Evolutionary conservation across 208 protist genomes (phyloP), one percentile per base, ranked within the genome.

Genomic region (Leishmania major): DNA sequence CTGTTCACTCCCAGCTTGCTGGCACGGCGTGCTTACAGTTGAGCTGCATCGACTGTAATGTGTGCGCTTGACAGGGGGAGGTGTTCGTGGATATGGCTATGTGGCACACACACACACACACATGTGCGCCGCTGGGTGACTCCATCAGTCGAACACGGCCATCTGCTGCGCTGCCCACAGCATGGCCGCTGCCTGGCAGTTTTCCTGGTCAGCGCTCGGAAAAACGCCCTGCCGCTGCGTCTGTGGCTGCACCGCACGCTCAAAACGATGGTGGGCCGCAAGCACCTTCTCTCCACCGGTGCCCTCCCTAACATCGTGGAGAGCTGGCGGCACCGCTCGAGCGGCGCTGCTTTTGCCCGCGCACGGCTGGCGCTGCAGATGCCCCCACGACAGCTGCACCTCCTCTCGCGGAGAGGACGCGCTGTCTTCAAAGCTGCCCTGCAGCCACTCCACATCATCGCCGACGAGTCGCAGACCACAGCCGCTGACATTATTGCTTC

Each of bases 91-190:
- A 25, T 70, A 31, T 43, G 64, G 60, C 22, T 0, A 17, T 70
- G 11, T 8, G 35, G 64, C 64, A 25, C 22, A 40, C 64, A 47
- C 66, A 57, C 45, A 75, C 11, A 75, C 31, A 37, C 11, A 37
- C 11, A 75, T 2, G n/a, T 19, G n/a, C 1, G n/a, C 19, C 31
- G n/a, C n/a, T 7, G 31, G 47, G 2, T 35, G 4, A 8, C 47
- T 40, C 71, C 47, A 75, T 55, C n/a, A 66, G 5, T 78, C 49
- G 2, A 66, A 6, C 19, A 31, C 45, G 19, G 31, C 15, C 75
- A 78, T 78, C 75, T 78, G 49, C 35, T 78, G 49, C 25, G 75
- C 75, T 3, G 75, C 75, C 75, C 75, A 78, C 55, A 78, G 51
- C 75, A 78, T 78, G 17, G 75, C 75, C 55, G 43, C 75, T 49